Percentiles rank a stretch among this genome's conserved stretches.
Evolutionary conservation across 495 filamentous ascomycete genomes (phyloP).

Genomic region (Trichocladium uniseriatum): DNA sequence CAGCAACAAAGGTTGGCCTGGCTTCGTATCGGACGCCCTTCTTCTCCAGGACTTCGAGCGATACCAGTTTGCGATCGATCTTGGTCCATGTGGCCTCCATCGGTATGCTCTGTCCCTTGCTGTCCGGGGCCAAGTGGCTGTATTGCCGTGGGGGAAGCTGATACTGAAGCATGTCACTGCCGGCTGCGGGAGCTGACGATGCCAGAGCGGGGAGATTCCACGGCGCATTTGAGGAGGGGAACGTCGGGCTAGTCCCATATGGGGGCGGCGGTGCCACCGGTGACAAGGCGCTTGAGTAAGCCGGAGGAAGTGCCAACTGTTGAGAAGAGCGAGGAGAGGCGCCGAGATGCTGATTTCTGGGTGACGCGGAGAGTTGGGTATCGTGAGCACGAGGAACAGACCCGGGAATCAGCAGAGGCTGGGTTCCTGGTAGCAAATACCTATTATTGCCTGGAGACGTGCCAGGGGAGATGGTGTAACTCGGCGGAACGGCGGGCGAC

Average conservation of each 20-base stretch:
- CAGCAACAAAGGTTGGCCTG: conserved; percentile 55
- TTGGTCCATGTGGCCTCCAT: conserved; percentile 62
- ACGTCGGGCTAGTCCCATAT: conserved; percentile 20
- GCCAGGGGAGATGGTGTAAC: conserved; percentile 23
- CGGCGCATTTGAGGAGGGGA: conserved; percentile 9
- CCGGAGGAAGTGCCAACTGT: conserved; percentile 14
- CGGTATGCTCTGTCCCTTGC: conserved; percentile 50
- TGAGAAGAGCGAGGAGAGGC: neutral
- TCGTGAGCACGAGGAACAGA: conserved; percentile 3
- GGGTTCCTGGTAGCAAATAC: conserved; percentile 16
- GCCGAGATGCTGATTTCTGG: neutral
- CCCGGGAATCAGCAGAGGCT: conserved; percentile 17
- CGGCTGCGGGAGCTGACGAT: conserved; percentile 9
- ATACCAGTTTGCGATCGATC: conserved; percentile 55
- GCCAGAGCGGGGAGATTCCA: conserved; percentile 2
- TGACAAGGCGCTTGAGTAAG: conserved; percentile 15
- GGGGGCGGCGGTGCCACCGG: conserved; percentile 19
- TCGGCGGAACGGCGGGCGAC: conserved; percentile 13
- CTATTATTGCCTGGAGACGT: conserved; percentile 20
- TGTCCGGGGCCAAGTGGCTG: conserved; percentile 39
- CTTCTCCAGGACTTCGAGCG: conserved; percentile 55
- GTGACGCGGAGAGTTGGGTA: conserved; percentile 7
- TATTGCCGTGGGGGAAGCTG: conserved; percentile 7
- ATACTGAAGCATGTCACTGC: conserved; percentile 3
- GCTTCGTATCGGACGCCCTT: conserved; percentile 62